Evolutionary conservation across 495 filamentous ascomycete genomes (phyloP), one percentile per base, ranked within the genome.

Genomic region (Delitschia confertaspora): DNA sequence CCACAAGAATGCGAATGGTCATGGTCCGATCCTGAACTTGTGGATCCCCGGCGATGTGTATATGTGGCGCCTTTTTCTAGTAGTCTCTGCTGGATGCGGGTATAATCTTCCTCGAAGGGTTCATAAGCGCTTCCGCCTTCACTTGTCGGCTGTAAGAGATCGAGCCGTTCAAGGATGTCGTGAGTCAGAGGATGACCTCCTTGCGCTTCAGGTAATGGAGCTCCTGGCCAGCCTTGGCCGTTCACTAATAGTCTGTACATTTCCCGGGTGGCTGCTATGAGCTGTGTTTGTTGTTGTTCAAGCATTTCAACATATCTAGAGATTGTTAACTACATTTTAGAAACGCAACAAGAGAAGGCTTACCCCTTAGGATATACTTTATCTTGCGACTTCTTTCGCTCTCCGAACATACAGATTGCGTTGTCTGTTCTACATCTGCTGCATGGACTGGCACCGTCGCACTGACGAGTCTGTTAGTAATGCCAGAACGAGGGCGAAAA

Each of bases 281-380:
- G 65, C 62, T 79, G 79, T 7, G 60, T 55, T 61, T 80, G 77
- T 64, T 82, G 77, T 49, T 79, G 75, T 49, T 82, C 78, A n/a
- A 82, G 72, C 73, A 81, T 79, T 52, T 82, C 78, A 24, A 80
- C 77, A 45, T 80, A 81, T 55, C 76, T 80, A n/a, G 20, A 20
- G 13, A 11, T 3, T 1, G 37, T 50, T 18, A 53, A 43, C 16
- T 11, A 32, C 9, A 17, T 1, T 11, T n/a, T 13, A 19, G 9
- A 11, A 2, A 25, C 18, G 31, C 6, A 37, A 13, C 2, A 30
- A 25, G 19, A 17, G 21, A 11, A 10, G 9, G 32, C 53, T 37
- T 48, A 60, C 59, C 64, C 64, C 54, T 66, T 66, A 19, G 64
- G 64, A 50, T 66, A 62, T 9, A 66, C 60, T 38, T 66, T 66